Evolutionary conservation across 768 basidiomycete species (phyloP).

Genomic region (Agrocybe chaxingu): DNA sequence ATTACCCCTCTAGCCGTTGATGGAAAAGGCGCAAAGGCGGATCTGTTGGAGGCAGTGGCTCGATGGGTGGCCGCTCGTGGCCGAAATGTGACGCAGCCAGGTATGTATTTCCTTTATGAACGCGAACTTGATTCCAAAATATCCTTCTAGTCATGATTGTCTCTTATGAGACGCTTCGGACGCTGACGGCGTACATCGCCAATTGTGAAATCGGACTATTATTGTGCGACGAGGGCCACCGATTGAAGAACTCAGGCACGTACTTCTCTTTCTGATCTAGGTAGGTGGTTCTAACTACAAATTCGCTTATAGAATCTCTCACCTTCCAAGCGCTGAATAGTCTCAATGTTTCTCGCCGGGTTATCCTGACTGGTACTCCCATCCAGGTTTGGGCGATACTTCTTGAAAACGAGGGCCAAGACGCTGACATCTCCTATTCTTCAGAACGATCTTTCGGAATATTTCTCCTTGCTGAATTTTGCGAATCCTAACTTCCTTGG

Average conservation of each 20-base stretch:
- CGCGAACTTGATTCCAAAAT: not conserved
- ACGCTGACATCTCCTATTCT: not conserved
- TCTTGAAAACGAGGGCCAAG: not conserved
- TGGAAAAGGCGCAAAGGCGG: constrained; percentile 85
- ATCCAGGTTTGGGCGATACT: constrained; percentile 59
- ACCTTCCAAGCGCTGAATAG: constrained; percentile 83
- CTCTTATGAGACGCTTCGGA: constrained; percentile 93
- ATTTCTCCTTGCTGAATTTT: constrained; percentile 90
- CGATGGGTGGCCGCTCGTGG: constrained; percentile 91
- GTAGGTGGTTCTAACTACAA: too few species aligned
- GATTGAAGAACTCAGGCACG: constrained; percentile 90
- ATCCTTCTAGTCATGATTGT: constrained; percentile 90
- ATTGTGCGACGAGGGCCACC: constrained; percentile 97
- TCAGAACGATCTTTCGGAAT: constrained; percentile 91
- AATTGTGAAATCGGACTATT: constrained; percentile 84
- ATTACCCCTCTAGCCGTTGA: constrained; percentile 86
- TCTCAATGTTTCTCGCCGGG: constrained; percentile 84
- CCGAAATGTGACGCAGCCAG: constrained; percentile 88
- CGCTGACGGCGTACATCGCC: constrained; percentile 71
- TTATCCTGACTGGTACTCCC: constrained; percentile 92
- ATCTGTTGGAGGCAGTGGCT: constrained; percentile 72
- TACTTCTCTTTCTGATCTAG: not conserved
- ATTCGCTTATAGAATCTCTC: constrained; percentile 57
- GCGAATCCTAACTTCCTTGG: constrained; percentile 91
- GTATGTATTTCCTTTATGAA: constrained; percentile 33